A percentile compares a stretch with the other conserved stretches of the same genome.
These are phyloP conservation scores for Tetracladium marchalianum DNA, from an alignment of 495 filamentous ascomycete species.

Conservation along the genomic window DNA sequence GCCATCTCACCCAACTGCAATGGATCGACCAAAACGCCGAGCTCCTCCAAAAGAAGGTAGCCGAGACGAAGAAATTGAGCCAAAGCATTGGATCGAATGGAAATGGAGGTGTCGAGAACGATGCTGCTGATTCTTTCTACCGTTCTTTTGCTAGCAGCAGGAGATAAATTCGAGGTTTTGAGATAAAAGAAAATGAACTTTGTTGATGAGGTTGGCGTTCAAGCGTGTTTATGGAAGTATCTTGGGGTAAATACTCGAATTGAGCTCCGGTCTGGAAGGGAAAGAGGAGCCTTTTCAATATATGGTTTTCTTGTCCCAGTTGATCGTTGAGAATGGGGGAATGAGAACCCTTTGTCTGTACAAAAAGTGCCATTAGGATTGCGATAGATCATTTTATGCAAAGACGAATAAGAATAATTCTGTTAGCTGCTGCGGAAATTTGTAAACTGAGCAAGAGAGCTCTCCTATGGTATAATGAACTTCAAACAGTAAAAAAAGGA, in stretches of 20 bases:
- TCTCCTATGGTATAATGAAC: too few relatives aligned
- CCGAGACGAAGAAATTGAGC: slow-evolving; percentile 63
- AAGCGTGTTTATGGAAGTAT: slow-evolving; percentile 5
- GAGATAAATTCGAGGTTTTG: slow-evolving; percentile 26
- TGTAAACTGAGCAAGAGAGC: too few relatives aligned
- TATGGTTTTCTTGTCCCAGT: background rate
- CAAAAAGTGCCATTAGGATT: too few relatives aligned
- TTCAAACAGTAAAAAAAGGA: too few relatives aligned
- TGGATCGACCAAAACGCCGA: slow-evolving; percentile 78
- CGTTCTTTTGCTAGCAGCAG: slow-evolving; percentile 63
- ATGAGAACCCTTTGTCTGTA: background rate
- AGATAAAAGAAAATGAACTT: slow-evolving; percentile 1
- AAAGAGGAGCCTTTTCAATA: too few relatives aligned
- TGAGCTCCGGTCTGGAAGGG: background rate
- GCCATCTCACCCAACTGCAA: slow-evolving; percentile 80
- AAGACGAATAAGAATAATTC: too few relatives aligned
- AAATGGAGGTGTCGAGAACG: slow-evolving; percentile 45
- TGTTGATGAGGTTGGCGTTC: slow-evolving; percentile 12
- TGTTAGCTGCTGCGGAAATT: too few relatives aligned
- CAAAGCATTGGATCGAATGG: slow-evolving; percentile 55
- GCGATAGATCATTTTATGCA: too few relatives aligned
- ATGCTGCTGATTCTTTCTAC: slow-evolving; percentile 73
- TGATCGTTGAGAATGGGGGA: slow-evolving; percentile 5
- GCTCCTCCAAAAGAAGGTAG: slow-evolving; percentile 70
- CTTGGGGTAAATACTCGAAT: slow-evolving; percentile 2